phyloP scores from a whole-genome alignment of 345 rosid genomes.

The Syzygium aqueum region DNA sequence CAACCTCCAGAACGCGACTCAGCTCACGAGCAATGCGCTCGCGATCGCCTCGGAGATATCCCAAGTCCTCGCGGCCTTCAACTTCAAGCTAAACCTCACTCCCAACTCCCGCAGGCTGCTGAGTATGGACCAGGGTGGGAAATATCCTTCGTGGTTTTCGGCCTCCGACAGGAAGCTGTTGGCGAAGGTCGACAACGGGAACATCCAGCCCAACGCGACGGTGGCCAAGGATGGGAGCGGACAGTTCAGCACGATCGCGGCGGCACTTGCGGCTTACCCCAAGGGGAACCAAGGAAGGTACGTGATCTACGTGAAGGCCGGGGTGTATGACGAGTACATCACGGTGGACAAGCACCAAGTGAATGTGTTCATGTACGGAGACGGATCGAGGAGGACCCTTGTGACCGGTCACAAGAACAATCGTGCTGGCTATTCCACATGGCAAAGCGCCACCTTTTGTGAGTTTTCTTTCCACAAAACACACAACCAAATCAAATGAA shows the following conservation, averaged over 20 bases:
- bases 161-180: slow-evolving; percentile 48
- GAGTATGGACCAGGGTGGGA: slow-evolving; percentile 5
- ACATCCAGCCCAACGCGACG: slow-evolving; percentile 29
- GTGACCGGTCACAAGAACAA: slow-evolving; percentile 30
- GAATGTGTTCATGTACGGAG: slow-evolving; percentile 41
- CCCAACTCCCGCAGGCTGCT: slow-evolving; percentile 33
- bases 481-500: background rate
- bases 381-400: slow-evolving; percentile 31
- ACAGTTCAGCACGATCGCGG: slow-evolving; percentile 38
- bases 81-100: slow-evolving; percentile 11
- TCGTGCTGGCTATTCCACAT: slow-evolving; percentile 1
- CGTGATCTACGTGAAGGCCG: slow-evolving; percentile 42
- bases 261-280: slow-evolving; percentile 41
- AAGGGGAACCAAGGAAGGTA: slow-evolving; percentile 15
- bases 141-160: slow-evolving; percentile 50
- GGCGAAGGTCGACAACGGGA: slow-evolving; percentile 9
- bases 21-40: slow-evolving; percentile 37
- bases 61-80: slow-evolving; percentile 18
- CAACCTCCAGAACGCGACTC: slow-evolving; percentile 16
- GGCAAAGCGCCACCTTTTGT: slow-evolving; percentile 29
- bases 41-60: slow-evolving; percentile 28
- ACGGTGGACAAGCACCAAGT: slow-evolving; percentile 8
- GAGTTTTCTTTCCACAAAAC: background rate
- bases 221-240: slow-evolving; percentile 89
- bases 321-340: slow-evolving; percentile 28